Evolutionary conservation across 208 protist species (phyloP), one percentile per base, ranked within the genome.

Genomic region (Strigomonas culicis): DNA sequence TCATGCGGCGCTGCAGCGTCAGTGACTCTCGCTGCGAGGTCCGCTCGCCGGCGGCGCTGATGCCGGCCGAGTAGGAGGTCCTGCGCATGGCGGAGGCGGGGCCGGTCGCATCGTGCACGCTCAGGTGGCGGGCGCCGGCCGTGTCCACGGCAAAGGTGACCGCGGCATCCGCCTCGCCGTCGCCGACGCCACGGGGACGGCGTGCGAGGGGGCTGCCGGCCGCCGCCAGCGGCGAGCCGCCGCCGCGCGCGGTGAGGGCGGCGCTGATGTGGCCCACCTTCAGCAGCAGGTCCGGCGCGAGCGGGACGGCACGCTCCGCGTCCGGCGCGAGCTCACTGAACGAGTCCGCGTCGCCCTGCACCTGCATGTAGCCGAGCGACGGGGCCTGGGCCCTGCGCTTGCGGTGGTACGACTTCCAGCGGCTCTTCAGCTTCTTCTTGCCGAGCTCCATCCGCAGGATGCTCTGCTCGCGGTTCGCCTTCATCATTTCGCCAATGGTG

Each of bases 401-500:
- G 32, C 15, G 21, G 13, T 28, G 17, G 34, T 65, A 53, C 39
- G 39, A 63, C 61, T 58, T 58, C 24, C 57, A 1, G 8, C 72
- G 67, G n/a, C 49, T 50, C 59, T 63, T n/a, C 8, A 46, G 58
- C 44, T 56, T 49, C 62, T 69, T 66, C 39, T 77, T 72, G 55
- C 62, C 70, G 31, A 88, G 70, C 60, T 77, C 69, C 70, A 77
- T 82, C 31, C 64, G 59, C 59, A 61, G 66, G 8, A 88, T 62
- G 52, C 77, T 89, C 41, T 87, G 74, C 44, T 80, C 76, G 15
- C 76, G 74, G 52, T 90, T 90, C 17, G 78, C 65, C 32, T 76
- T 73, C 81, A 89, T 88, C 79, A 88, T 88, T 63, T 93, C 83
- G 6, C 78, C 87, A 64, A 93, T 80, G 3, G 83, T 85, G 7